Percentiles rank a stretch among this genome's conserved stretches.
phyloP scores from a whole-genome alignment of 2,329 filamentous ascomycete species.

The Aureobasidium melanogenum region DNA sequence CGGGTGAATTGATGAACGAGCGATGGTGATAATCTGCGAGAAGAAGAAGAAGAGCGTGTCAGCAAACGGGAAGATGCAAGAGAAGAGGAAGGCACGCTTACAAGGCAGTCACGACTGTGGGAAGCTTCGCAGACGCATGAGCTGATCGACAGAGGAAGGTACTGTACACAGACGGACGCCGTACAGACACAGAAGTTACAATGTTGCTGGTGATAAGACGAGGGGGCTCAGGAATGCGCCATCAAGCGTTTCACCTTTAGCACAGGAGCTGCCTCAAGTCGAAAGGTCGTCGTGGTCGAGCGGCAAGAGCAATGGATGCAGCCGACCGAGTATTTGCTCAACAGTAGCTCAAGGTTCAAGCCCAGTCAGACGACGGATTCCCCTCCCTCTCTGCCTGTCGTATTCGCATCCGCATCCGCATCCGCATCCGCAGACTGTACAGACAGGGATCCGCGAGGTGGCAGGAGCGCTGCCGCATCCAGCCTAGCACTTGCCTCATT shows the following conservation, averaged over 20 bases:
- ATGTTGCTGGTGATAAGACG: background rate
- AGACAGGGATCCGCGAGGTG: background rate
- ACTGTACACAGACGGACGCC: background rate
- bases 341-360: background rate
- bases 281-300: background rate
- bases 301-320: background rate
- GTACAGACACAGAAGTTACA: background rate
- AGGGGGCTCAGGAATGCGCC: constrained; percentile 1
- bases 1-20: background rate
- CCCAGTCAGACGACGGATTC: background rate
- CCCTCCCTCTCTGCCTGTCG: background rate
- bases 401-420: too few relatives aligned
- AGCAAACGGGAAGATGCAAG: background rate
- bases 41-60: background rate
- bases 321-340: background rate
- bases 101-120: background rate
- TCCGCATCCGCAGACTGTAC: background rate
- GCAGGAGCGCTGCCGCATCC: background rate
- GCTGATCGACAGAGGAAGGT: background rate
- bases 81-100: background rate
- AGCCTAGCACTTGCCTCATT: background rate
- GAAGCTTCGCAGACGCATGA: background rate
- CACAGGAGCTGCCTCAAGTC: background rate
- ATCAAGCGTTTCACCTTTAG: background rate
- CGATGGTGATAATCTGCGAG: background rate